Conservation (phyloP, 768 basidiomycete genomes). For the Butyriboletus loyo region DNA sequence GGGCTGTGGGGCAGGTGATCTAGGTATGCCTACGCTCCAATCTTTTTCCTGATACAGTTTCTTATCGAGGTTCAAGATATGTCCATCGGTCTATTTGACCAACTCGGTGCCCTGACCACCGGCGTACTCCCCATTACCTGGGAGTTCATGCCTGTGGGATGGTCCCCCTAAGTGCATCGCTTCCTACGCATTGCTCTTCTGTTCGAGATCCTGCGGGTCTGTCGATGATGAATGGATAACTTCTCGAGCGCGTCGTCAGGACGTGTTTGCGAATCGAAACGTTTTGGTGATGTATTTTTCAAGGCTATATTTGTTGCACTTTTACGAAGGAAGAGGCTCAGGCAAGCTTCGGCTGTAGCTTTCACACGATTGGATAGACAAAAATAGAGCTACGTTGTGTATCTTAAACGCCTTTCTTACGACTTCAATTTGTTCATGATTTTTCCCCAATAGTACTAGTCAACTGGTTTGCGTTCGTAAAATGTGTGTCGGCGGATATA, state of each 20-base stretch:
- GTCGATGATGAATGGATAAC: constrained; percentile 6
- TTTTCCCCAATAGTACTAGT: constrained; percentile 2
- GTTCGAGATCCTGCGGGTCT: constrained; percentile 6
- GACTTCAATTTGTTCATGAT: constrained; percentile 1
- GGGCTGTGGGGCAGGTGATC: constrained; percentile 47
- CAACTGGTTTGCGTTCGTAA: too few relatives aligned
- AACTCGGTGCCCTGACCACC: constrained; percentile 43
- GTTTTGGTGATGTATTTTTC: constrained; percentile 24
- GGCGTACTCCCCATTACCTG: constrained; percentile 58
- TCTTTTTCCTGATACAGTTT: not conserved
- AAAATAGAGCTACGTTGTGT: constrained; percentile 21
- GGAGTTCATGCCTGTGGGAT: constrained; percentile 54
- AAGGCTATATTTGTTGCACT: constrained; percentile 5
- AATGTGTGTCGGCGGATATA: too few relatives aligned
- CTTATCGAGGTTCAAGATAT: constrained; percentile 46
- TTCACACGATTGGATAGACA: constrained; percentile 4
- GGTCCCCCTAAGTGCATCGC: constrained; percentile 33
- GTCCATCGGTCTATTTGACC: constrained; percentile 58
- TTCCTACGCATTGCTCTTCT: not conserved
- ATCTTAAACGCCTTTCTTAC: constrained; percentile 17
- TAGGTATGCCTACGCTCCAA: constrained; percentile 45
- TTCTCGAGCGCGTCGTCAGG: constrained; percentile 14
- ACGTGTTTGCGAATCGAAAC: constrained; percentile 12
- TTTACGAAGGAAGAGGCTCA: constrained; percentile 15
- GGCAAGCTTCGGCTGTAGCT: constrained; percentile 20